phyloP scores from a whole-genome alignment of 345 rosid species.

The Eucalyptus cladocalyx region DNA sequence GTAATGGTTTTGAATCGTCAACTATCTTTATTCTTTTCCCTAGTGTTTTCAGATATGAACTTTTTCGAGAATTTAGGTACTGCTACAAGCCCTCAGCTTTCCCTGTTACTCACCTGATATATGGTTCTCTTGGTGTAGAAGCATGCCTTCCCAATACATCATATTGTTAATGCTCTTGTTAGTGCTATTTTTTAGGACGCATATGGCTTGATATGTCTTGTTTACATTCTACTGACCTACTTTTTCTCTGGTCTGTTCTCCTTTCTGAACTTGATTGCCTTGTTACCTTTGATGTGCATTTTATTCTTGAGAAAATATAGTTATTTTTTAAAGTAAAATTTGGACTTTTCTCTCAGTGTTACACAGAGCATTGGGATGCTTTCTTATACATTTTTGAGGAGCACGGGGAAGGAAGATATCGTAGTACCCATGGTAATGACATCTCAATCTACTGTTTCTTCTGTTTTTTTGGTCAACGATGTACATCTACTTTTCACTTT shows the following conservation, averaged over 20 bases:
- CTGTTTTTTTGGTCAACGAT: background rate
- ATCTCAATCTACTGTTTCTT: background rate
- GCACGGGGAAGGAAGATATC: constrained; percentile 88
- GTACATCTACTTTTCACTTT: background rate
- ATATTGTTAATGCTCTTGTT: background rate
- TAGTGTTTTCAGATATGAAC: background rate
- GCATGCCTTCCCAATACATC: background rate
- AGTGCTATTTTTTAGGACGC: background rate
- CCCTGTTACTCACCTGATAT: background rate
- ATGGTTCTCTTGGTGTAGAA: background rate
- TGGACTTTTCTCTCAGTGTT: constrained; percentile 36
- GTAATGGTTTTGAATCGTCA: background rate
- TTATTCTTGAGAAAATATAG: background rate
- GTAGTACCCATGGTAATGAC: constrained; percentile 88
- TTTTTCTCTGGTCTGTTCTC: background rate
- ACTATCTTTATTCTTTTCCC: background rate
- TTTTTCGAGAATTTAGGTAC: background rate
- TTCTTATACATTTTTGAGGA: constrained; percentile 85
- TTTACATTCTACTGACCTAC: background rate
- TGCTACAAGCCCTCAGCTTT: background rate
- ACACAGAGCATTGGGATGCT: constrained; percentile 90
- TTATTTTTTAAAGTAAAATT: background rate
- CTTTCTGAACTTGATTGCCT: background rate
- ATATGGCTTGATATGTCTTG: background rate
- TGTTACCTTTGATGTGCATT: background rate